Base-by-base conservation (phyloP, 1,284 basidiomycete genomes). In the Pseudozyma hubeiensis region DNA sequence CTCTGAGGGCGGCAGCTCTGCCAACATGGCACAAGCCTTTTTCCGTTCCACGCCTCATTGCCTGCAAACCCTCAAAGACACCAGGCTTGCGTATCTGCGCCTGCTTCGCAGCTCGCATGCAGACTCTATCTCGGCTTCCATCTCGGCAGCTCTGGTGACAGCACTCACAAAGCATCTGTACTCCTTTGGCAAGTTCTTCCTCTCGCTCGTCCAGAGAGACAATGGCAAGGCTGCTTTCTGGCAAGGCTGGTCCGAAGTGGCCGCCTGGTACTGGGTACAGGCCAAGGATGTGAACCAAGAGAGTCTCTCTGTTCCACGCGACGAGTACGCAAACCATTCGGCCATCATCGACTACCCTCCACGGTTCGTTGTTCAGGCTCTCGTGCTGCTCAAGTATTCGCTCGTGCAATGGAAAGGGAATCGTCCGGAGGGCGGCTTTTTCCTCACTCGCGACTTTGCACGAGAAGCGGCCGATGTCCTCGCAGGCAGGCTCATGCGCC, bases 191-290 rank as follows among this genome's bases (percentile, higher is more conserved):
- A 84, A 84, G 58, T 64, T 84, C 29, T 83, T 79, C 66, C 59
- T 79, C 13, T 81, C 76, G 11, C 74, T 84, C 29, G 60, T 82
- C 30, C 62, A 74, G 37, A 66, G 63, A 35, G 71, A 80, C 53
- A 75, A 79, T 53, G 78, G 78, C 53, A 79, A 81, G 33, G 81
- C 80, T 29, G 72, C 80, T 0, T 54, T 60, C 45, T 84, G 82
- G 82, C 45, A 74, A 1, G 81, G 78, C 30, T 84, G 82, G 82
- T 48, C 72, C 8, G 82, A 84, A 7, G 77, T 84, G 6, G 69
- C 77, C 3, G 60, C 60, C 7, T 84, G 82, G 82, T 84, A 83
- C 59, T 84, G 82, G 82, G 46, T 58, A 2, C 69, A 75, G 31
- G 76, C 78, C 33, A 66, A 75, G 39, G 54, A 64, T 33, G 70